phyloP scores from a whole-genome alignment of 2,329 filamentous ascomycete genomes.

The Aspergillus sp. region DNA sequence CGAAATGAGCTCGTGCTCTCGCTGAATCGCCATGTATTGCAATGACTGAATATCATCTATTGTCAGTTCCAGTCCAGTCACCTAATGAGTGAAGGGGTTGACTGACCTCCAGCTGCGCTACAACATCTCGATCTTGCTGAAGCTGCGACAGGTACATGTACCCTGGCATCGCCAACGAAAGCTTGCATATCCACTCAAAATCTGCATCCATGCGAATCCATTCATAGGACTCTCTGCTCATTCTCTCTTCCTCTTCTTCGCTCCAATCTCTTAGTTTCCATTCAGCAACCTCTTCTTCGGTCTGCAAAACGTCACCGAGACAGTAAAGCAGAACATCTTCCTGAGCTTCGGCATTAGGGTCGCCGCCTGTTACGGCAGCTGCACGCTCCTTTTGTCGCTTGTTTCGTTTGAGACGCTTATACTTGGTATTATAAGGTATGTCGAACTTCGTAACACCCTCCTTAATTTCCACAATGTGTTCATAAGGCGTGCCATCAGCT shows the following conservation, averaged over 20 bases:
- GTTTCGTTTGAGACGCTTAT: slow-evolving; percentile 92
- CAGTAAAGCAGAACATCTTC: slow-evolving; percentile 87
- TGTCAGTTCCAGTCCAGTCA: neutral
- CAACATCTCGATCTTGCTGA: slow-evolving; percentile 94
- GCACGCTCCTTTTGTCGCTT: slow-evolving; percentile 77
- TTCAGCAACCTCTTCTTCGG: slow-evolving; percentile 74
- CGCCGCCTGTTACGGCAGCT: slow-evolving; percentile 63
- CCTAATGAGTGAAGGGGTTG: neutral
- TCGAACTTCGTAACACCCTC: slow-evolving; percentile 83
- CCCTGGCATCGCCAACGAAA: slow-evolving; percentile 78
- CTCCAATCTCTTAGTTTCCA: slow-evolving; percentile 92
- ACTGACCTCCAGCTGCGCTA: slow-evolving; percentile 70
- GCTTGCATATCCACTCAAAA: slow-evolving; percentile 94
- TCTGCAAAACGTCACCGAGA: slow-evolving; percentile 85
- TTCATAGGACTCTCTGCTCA: slow-evolving; percentile 96
- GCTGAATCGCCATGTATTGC: slow-evolving; percentile 68
- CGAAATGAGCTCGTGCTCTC: slow-evolving; percentile 77
- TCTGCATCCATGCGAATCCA: slow-evolving; percentile 98
- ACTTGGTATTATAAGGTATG: slow-evolving; percentile 98
- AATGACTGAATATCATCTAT: slow-evolving; percentile 58
- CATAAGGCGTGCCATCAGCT: slow-evolving; percentile 95
- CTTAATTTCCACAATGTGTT: slow-evolving; percentile 95
- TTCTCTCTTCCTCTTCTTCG: slow-evolving; percentile 80
- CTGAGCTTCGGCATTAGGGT: slow-evolving; percentile 64
- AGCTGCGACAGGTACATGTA: slow-evolving; percentile 99